Evolutionary conservation across 192 early-diverging fungal genomes (phyloP).

Genomic region (Coemansia umbellata): DNA sequence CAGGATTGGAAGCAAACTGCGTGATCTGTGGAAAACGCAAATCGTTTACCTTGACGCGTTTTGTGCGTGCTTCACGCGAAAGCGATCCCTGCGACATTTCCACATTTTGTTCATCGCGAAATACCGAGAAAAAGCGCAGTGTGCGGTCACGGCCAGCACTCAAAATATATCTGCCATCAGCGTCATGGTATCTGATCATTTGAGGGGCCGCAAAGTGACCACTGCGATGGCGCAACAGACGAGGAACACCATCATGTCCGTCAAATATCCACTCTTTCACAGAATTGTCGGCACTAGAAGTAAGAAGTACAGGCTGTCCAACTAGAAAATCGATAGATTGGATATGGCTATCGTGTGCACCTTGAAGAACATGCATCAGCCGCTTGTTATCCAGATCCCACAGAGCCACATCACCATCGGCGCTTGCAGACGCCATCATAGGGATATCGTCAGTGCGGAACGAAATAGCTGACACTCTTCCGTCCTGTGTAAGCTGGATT

Average conservation of each 20-base stretch:
- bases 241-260: slow-evolving; percentile 68
- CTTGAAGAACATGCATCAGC: slow-evolving; percentile 74
- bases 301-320: slow-evolving; percentile 83
- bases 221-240: slow-evolving; percentile 75
- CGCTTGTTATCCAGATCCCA: slow-evolving; percentile 87
- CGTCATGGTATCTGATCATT: slow-evolving; percentile 71
- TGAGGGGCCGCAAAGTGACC: slow-evolving; percentile 88
- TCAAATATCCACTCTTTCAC: slow-evolving; percentile 98
- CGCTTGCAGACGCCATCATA: slow-evolving; percentile 88
- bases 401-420: slow-evolving; percentile 81
- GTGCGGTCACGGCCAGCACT: slow-evolving; percentile 80
- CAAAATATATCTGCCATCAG: slow-evolving; percentile 69
- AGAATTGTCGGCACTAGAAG: slow-evolving; percentile 85
- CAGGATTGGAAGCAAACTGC: slow-evolving; percentile 64
- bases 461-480: slow-evolving; percentile 81
- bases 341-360: slow-evolving; percentile 79
- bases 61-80: slow-evolving; percentile 53
- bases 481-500: slow-evolving; percentile 77
- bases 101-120: slow-evolving; percentile 77
- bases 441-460: slow-evolving; percentile 87
- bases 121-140: slow-evolving; percentile 74
- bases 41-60: slow-evolving; percentile 57
- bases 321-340: slow-evolving; percentile 74
- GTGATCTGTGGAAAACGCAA: slow-evolving; percentile 72
- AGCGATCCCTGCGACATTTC: slow-evolving; percentile 78